phyloP scores from a whole-genome alignment of 148 eudicot species.

The Silene latifolia region DNA sequence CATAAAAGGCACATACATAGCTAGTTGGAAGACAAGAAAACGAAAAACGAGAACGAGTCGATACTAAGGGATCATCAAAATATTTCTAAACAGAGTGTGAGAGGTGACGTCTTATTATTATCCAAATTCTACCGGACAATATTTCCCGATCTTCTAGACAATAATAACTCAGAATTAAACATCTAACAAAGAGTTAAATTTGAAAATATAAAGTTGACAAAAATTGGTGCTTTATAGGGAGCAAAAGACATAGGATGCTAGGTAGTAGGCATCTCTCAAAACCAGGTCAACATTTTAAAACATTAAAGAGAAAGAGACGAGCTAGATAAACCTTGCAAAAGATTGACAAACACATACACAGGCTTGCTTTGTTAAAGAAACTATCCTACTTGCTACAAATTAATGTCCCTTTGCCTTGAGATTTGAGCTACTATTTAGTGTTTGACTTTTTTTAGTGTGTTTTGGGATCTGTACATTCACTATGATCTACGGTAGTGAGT shows the following conservation, averaged over 20 bases:
- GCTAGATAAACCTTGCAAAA: constrained; percentile 14
- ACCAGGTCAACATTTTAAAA: constrained; percentile 23
- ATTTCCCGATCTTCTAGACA: no score
- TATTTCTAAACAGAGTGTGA: background rate
- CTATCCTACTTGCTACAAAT: background rate
- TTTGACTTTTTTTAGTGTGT: constrained; percentile 37
- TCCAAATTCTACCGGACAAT: no score
- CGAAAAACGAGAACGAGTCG: no score
- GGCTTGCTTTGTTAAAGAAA: background rate
- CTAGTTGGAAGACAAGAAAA: background rate
- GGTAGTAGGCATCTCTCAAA: constrained; percentile 9
- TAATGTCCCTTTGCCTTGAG: constrained; percentile 24
- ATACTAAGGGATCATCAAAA: no score
- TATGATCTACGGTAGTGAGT: constrained; percentile 17
- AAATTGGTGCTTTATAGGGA: background rate
- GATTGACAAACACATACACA: constrained; percentile 19
- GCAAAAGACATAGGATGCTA: constrained; percentile 21
- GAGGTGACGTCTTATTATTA: background rate
- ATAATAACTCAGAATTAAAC: no score
- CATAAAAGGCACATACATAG: background rate
- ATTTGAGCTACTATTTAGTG: constrained; percentile 32
- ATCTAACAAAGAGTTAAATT: constrained; percentile 7
- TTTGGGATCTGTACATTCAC: constrained; percentile 31
- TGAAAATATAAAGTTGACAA: background rate
- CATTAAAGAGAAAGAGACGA: constrained; percentile 14